Evolutionary conservation across 2,329 filamentous ascomycete genomes (phyloP).

Genomic region (Fusarium sororula): DNA sequence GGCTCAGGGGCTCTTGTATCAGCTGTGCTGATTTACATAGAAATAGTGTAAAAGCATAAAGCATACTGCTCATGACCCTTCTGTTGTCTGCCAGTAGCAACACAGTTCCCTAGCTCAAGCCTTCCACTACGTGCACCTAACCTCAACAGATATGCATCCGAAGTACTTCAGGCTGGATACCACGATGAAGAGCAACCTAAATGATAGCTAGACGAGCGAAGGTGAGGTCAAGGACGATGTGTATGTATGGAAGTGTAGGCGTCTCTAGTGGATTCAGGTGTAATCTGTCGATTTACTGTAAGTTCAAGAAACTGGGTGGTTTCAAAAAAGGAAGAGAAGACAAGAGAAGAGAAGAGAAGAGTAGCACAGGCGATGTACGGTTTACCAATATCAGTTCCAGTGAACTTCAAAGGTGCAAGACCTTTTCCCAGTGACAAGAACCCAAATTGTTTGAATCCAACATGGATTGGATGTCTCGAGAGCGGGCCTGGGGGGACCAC

Average conservation of each 20-base stretch:
- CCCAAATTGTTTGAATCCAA: not conserved
- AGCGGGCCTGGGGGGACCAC: conserved; percentile 1
- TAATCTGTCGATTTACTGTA: not conserved
- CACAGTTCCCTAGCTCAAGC: conserved; percentile 48
- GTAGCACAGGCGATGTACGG: not conserved
- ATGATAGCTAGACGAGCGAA: not conserved
- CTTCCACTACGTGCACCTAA: conserved; percentile 64
- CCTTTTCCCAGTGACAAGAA: conserved; percentile 1
- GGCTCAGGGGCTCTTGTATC: conserved; percentile 24
- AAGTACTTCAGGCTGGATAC: conserved; percentile 74
- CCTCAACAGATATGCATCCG: conserved; percentile 71
- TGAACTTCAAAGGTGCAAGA: not conserved
- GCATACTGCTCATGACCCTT: conserved; percentile 37
- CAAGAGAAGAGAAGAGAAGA: not conserved
- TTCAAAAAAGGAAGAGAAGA: not conserved
- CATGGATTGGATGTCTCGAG: not conserved
- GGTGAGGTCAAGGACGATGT: not conserved
- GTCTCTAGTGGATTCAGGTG: not conserved
- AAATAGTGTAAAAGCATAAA: conserved; percentile 23
- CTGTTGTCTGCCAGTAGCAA: conserved; percentile 18
- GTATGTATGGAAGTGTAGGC: not conserved
- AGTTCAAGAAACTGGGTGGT: conserved; percentile 2
- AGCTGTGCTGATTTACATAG: conserved; percentile 11
- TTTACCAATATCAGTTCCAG: conserved; percentile 19
- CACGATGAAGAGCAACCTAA: conserved; percentile 18